Percentiles rank a stretch among this genome's conserved stretches.
phyloP scores from a whole-genome alignment of 2,329 filamentous ascomycete species.

The Phaeophleospora eucalypticola region DNA sequence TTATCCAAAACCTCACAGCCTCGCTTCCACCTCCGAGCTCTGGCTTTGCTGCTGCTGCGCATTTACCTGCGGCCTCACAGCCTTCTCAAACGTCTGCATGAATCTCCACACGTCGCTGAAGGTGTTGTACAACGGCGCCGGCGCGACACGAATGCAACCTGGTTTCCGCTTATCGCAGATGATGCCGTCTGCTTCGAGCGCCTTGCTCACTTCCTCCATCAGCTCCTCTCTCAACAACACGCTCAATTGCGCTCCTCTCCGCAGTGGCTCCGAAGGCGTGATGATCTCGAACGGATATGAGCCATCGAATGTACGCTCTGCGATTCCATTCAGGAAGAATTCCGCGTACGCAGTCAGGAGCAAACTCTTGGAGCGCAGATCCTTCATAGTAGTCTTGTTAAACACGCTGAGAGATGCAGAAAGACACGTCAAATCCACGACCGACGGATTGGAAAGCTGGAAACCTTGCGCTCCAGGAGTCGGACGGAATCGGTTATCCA shows the following conservation, averaged over 20 bases:
- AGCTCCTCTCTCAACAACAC: constrained; percentile 64
- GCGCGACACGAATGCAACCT: constrained; percentile 77
- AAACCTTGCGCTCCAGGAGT: constrained; percentile 74
- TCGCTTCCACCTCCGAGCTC: constrained; percentile 10
- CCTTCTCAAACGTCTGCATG: constrained; percentile 50
- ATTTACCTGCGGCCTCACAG: constrained; percentile 21
- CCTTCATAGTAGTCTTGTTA: constrained; percentile 63
- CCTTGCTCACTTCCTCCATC: constrained; percentile 61
- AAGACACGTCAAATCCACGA: constrained; percentile 70
- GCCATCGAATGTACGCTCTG: too few relatives aligned
- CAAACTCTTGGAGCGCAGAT: constrained; percentile 66
- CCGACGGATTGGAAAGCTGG: constrained; percentile 79
- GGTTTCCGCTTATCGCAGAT: constrained; percentile 82
- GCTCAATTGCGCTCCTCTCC: constrained; percentile 74
- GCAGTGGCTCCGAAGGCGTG: constrained; percentile 63
- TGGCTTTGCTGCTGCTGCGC: not conserved
- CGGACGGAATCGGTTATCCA: constrained; percentile 76
- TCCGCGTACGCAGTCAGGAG: constrained; percentile 74
- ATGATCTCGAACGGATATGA: constrained; percentile 48
- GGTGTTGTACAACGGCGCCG: constrained; percentile 77
- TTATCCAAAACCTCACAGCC: too few relatives aligned
- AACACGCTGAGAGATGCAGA: constrained; percentile 70
- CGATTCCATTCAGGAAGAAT: constrained; percentile 50
- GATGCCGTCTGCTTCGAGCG: constrained; percentile 64
- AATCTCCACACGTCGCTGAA: constrained; percentile 70